Conservation (phyloP, 1,139 yeast species). For the Magnusiomyces tetraspermus region DNA sequence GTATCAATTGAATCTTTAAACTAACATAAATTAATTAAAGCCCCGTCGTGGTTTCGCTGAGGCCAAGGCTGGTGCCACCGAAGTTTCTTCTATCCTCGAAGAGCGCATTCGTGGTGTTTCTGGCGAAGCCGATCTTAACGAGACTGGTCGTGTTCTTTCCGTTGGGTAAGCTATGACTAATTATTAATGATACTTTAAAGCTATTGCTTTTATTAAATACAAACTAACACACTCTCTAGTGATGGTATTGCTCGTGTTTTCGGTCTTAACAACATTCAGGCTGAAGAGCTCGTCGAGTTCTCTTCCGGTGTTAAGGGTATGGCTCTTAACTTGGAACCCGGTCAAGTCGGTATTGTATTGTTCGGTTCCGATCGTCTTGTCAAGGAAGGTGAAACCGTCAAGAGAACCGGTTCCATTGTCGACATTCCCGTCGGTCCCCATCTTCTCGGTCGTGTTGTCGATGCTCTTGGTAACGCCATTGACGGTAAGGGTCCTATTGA, state of each 20-base stretch:
- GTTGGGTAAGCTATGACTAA: constrained; percentile 59
- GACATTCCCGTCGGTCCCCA: constrained; percentile 99
- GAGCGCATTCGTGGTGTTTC: constrained; percentile 99
- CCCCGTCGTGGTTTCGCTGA: constrained; percentile 58
- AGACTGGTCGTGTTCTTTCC: constrained; percentile 98
- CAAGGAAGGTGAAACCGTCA: constrained; percentile 99
- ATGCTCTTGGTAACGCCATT: constrained; percentile 98
- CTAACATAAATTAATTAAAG: background rate
- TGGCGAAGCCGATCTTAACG: constrained; percentile 95
- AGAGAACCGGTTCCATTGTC: constrained; percentile 99
- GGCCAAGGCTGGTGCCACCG: constrained; percentile 98
- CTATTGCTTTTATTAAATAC: no score
- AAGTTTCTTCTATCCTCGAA: constrained; percentile 97
- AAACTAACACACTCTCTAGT: constrained; percentile 36
- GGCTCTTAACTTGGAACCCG: constrained; percentile 99
- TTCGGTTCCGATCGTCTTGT: constrained; percentile 98
- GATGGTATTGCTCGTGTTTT: constrained; percentile 99
- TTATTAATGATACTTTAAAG: background rate
- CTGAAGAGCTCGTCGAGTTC: constrained; percentile 99
- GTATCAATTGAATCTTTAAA: background rate
- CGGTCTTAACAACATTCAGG: constrained; percentile 99
- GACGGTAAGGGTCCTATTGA: constrained; percentile 99
- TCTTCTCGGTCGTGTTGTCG: constrained; percentile 98
- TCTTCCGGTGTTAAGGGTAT: constrained; percentile 99
- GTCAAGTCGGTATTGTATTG: constrained; percentile 99